phyloP scores from a whole-genome alignment of 768 basidiomycete species.

The Tricholoma flavovirens region DNA sequence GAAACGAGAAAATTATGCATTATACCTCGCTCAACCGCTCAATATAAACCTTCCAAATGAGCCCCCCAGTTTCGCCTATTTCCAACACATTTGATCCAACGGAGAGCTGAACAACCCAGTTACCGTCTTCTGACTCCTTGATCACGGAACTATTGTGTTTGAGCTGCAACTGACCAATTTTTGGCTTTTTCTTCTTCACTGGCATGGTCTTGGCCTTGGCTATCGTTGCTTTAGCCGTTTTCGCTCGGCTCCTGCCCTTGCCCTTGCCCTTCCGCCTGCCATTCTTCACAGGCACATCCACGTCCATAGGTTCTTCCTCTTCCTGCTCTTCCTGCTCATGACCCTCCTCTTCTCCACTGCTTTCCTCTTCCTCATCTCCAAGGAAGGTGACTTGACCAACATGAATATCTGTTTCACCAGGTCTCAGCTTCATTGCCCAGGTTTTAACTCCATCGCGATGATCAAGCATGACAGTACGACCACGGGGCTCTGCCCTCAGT shows the following conservation, averaged over 20 bases:
- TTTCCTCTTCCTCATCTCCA: conserved; percentile 54
- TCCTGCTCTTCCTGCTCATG: conserved; percentile 36
- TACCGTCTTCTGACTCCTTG: conserved; percentile 38
- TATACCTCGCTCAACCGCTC: conserved; percentile 33
- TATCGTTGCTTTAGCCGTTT: conserved; percentile 17
- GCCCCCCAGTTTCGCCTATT: conserved; percentile 65
- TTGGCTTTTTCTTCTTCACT: conserved; percentile 40
- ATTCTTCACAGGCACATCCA: conserved; percentile 36
- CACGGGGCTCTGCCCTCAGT: conserved; percentile 53
- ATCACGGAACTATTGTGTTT: conserved; percentile 56
- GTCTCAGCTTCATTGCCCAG: conserved; percentile 63
- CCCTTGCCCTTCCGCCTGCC: conserved; percentile 37
- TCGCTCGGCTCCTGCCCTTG: conserved; percentile 32
- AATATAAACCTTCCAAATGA: conserved; percentile 67
- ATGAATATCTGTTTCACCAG: conserved; percentile 50
- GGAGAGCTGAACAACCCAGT: conserved; percentile 60
- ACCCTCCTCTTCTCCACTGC: conserved; percentile 50
- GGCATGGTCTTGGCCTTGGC: conserved; percentile 23
- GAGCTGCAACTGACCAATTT: conserved; percentile 54
- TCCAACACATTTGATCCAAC: conserved; percentile 61
- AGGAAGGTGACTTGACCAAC: conserved; percentile 51
- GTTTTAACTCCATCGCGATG: conserved; percentile 64
- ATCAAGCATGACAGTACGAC: conserved; percentile 54
- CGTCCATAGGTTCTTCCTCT: conserved; percentile 41
- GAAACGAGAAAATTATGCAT: neutral